phyloP scores from a whole-genome alignment of 225 moss, liverwort and hornwort species.

The Physcomitrium patens region DNA sequence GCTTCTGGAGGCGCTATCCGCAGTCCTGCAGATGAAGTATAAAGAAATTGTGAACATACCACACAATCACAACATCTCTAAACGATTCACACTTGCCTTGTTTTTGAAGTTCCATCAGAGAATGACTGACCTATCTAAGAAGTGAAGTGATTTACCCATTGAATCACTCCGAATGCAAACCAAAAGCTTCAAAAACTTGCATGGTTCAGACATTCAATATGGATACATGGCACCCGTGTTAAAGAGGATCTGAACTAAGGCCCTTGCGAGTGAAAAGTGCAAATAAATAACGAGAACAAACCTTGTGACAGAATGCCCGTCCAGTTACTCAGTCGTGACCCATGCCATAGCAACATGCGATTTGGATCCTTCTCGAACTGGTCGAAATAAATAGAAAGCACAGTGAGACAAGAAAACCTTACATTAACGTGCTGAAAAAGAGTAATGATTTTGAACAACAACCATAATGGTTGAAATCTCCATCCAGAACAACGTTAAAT shows the following conservation, averaged over 20 bases:
- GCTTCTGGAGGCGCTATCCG: slow-evolving; percentile 99
- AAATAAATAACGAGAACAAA: slow-evolving; percentile 31
- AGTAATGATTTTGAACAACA: not conserved
- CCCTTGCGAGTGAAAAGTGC: not conserved
- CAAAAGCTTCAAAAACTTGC: slow-evolving; percentile 17
- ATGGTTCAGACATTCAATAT: slow-evolving; percentile 8
- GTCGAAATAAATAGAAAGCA: slow-evolving; percentile 4
- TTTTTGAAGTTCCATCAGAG: not conserved
- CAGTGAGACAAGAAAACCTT: slow-evolving; percentile 1
- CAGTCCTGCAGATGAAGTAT: slow-evolving; percentile 58
- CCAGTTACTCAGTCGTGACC: slow-evolving; percentile 95
- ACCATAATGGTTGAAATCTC: not conserved
- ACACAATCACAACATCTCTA: not conserved
- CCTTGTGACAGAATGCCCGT: slow-evolving; percentile 97
- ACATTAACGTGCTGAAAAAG: not conserved
- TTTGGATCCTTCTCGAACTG: slow-evolving; percentile 77
- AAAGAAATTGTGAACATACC: slow-evolving; percentile 19
- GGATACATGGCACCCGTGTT: not conserved
- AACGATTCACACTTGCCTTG: not conserved
- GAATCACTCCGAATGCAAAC: slow-evolving; percentile 2
- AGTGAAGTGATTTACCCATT: not conserved
- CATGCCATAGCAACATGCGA: slow-evolving; percentile 98
- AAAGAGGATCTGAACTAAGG: slow-evolving; percentile 7
- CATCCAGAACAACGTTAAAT: not conserved
- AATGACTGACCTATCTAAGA: not conserved